Evolutionary conservation across 2,329 filamentous ascomycete genomes (phyloP), one percentile per base, ranked within the genome.

Genomic region (Verticillium nonalfalfae): DNA sequence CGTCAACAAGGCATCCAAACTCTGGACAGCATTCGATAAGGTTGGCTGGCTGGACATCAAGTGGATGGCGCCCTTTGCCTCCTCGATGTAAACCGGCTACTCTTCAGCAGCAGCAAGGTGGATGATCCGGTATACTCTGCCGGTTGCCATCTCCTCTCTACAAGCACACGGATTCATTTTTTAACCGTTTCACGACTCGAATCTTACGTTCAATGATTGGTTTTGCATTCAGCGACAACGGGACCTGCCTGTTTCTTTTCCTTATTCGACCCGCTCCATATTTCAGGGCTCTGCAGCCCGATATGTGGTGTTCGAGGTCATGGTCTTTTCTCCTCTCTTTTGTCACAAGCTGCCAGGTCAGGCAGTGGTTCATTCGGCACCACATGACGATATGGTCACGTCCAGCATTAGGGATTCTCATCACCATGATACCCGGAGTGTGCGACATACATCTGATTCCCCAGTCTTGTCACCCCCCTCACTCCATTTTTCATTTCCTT

Each of bases 1-100:
- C 70, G 94, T 98, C 73, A 97, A 97, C 81, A 98, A 97, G 80
- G 92, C 93, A 3, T 96, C 91, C 66, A 94, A 94, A 74, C 81
- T 98, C 56, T 97, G 92, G 90, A 88, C 87, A 40, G 92, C 92
- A 6, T 98, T 91, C 71, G 90, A 97, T 58, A 89, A 87, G 68
- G 90, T 95, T 40, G 90, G 90, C 67, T 96, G 93, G 91, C 86
- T 97, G 65, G 81, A 90, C 5, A 71, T 78, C 15, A 66, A 72
- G 3, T 81, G 78, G 77, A 75, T 84, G 64, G 68, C 65, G 15
- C 63, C 63, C 13, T 76, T 71, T 63, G 36, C 76, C 26, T 76
- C 54, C 13, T 13, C 33, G 54, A 7, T 31, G n/a, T 38, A n/a
- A 58, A 57, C 9, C 3, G 56, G 31, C 15, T 31, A 15, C 14